phyloP scores from a whole-genome alignment of 2,329 filamentous ascomycete species.

The Aphanoascus verrucosus region DNA sequence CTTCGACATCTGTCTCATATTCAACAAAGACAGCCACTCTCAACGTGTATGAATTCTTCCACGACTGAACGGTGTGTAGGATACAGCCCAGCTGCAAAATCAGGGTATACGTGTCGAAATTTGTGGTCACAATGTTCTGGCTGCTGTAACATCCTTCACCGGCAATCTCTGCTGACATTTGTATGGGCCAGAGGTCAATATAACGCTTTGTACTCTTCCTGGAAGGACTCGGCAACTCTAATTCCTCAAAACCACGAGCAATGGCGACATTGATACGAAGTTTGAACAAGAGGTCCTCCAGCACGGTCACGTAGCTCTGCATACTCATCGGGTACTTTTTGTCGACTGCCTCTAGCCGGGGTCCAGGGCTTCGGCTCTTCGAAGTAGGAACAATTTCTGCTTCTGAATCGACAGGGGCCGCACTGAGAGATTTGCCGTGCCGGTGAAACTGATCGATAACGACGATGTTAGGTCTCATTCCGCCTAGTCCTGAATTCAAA shows the following conservation, averaged over 20 bases:
- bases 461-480: conserved; percentile 82
- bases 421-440: conserved; percentile 41
- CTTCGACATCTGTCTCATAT: conserved; percentile 71
- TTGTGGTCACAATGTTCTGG: conserved; percentile 63
- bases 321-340: conserved; percentile 34
- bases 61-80: conserved; percentile 66
- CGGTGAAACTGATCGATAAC: conserved; percentile 64
- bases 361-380: neutral
- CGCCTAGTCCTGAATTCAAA: conserved; percentile 67
- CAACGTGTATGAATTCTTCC: conserved; percentile 61
- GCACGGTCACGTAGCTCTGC: conserved; percentile 66
- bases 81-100: conserved; percentile 81
- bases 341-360: conserved; percentile 1
- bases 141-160: conserved; percentile 50
- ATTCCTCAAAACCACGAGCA: conserved; percentile 65
- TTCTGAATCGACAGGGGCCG: neutral
- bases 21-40: conserved; percentile 82
- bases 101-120: conserved; percentile 84
- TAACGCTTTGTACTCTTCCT: conserved; percentile 57
- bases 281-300: conserved; percentile 69
- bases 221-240: conserved; percentile 59
- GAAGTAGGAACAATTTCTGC: conserved; percentile 15
- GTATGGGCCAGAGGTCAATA: conserved; percentile 84
- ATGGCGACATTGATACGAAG: conserved; percentile 76
- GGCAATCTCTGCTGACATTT: conserved; percentile 77